Evolutionary conservation across 2,329 filamentous ascomycete species (phyloP).

Genomic region (Beauveria australis): DNA sequence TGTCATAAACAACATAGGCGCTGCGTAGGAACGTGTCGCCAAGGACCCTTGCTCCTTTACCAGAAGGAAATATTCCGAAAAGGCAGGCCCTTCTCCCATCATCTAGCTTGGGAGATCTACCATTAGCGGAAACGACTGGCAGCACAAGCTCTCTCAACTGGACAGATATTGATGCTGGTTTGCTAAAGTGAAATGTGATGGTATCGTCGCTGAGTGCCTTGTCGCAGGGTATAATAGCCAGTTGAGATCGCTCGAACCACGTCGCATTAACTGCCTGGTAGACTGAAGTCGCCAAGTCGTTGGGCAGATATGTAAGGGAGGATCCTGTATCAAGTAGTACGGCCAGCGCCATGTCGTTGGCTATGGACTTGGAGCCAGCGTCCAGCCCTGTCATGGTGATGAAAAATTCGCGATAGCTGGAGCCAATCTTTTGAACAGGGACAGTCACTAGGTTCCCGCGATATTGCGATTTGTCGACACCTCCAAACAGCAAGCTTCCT

Average conservation of each 20-base stretch:
- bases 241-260: conserved; percentile 43
- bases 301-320: conserved; percentile 58
- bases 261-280: conserved; percentile 51
- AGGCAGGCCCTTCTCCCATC: conserved; percentile 52
- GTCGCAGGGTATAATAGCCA: conserved; percentile 55
- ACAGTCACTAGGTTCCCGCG: conserved; percentile 55
- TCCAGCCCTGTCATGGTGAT: conserved; percentile 58
- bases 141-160: conserved; percentile 53
- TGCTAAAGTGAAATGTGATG: conserved; percentile 46
- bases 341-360: conserved; percentile 43
- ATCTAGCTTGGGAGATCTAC: conserved; percentile 40
- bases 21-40: conserved; percentile 69
- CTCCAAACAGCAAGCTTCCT: conserved; percentile 67
- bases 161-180: conserved; percentile 42
- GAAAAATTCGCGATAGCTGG: conserved; percentile 53
- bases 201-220: conserved; percentile 31
- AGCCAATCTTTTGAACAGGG: conserved; percentile 50
- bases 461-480: conserved; percentile 61
- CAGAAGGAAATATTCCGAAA: conserved; percentile 58
- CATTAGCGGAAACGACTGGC: conserved; percentile 37
- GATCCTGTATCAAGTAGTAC: conserved; percentile 67
- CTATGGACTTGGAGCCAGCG: conserved; percentile 34
- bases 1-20: conserved; percentile 69
- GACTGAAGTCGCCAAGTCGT: conserved; percentile 43
- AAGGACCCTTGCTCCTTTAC: conserved; percentile 48